phyloP scores from a whole-genome alignment of 139 green algal genomes.

The Ettlia oleoabundans region DNA sequence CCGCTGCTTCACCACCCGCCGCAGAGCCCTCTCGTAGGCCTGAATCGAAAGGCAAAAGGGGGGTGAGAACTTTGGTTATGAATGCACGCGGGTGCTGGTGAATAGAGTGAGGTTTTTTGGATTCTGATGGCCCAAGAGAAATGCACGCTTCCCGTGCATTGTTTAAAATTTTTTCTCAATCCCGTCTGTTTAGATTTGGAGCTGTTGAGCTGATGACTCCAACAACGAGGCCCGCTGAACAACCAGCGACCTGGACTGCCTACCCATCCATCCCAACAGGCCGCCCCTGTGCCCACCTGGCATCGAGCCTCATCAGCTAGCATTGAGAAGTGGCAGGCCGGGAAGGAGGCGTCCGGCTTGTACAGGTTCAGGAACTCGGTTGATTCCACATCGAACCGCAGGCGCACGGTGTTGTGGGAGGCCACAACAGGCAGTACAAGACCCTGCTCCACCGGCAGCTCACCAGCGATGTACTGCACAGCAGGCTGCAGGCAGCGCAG shows the following conservation, averaged over 20 bases:
- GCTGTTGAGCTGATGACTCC: too few relatives aligned
- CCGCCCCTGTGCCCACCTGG: constrained; percentile 30
- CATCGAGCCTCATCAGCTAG: constrained; percentile 54
- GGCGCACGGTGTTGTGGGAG: constrained; percentile 72
- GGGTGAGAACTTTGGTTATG: too few relatives aligned
- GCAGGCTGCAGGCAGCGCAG: constrained; percentile 62
- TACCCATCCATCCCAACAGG: background rate
- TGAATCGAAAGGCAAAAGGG: background rate
- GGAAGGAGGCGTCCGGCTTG: constrained; percentile 70
- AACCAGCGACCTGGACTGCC: background rate
- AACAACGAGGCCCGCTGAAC: background rate
- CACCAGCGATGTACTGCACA: constrained; percentile 78
- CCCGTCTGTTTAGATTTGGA: too few relatives aligned
- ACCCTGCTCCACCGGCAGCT: constrained; percentile 61
- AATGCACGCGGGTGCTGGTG: too few relatives aligned
- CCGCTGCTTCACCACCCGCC: constrained; percentile 41
- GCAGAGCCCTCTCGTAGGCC: constrained; percentile 61
- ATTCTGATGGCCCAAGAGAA: too few relatives aligned
- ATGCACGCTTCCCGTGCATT: too few relatives aligned
- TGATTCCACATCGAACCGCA: constrained; percentile 69
- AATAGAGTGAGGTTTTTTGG: too few relatives aligned
- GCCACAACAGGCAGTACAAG: constrained; percentile 58
- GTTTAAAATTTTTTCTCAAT: too few relatives aligned
- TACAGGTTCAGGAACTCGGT: constrained; percentile 69
- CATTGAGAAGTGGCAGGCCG: constrained; percentile 66